Evolutionary conservation across 495 filamentous ascomycete genomes (phyloP).

Genomic region (Entonaema liquescens): DNA sequence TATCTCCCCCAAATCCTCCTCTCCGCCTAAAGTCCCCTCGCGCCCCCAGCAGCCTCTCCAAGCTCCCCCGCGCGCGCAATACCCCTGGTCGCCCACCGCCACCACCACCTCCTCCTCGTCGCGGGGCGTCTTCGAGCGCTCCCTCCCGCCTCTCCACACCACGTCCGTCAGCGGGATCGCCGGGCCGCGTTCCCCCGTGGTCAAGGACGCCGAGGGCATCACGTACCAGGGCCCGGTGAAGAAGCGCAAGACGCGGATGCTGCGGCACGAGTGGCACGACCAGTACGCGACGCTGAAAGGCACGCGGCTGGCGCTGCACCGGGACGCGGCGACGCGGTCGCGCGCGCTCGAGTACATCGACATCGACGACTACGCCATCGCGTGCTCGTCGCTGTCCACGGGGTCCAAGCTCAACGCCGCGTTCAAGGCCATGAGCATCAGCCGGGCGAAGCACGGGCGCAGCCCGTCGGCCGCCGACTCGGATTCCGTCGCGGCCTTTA

Average conservation of each 20-base stretch:
- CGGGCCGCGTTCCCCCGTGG: constrained; percentile 58
- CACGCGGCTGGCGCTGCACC: constrained; percentile 84
- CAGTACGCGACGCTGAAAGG: constrained; percentile 86
- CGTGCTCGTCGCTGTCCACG: constrained; percentile 78
- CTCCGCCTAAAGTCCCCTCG: constrained; percentile 34
- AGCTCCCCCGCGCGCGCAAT: constrained; percentile 57
- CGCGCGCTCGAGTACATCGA: constrained; percentile 83
- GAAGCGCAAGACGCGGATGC: constrained; percentile 88
- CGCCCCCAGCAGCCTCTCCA: constrained; percentile 48
- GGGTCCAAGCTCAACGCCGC: constrained; percentile 84
- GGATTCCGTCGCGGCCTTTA: constrained; percentile 72
- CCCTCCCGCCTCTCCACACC: constrained; percentile 31
- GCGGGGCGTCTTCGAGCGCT: constrained; percentile 51
- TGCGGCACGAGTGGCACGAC: constrained; percentile 94
- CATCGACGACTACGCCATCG: constrained; percentile 94
- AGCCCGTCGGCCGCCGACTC: constrained; percentile 48
- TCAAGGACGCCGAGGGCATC: constrained; percentile 56
- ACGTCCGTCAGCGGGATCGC: constrained; percentile 48
- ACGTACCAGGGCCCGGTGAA: constrained; percentile 88
- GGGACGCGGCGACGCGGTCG: constrained; percentile 64
- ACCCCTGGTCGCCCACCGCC: constrained; percentile 53
- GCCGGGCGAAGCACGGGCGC: constrained; percentile 57
- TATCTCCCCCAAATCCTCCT: constrained; percentile 46
- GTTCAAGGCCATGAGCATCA: constrained; percentile 83
- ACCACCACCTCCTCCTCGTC: constrained; percentile 7